phyloP scores from a whole-genome alignment of 1,284 basidiomycete genomes.

The Trichosporon sp. region DNA sequence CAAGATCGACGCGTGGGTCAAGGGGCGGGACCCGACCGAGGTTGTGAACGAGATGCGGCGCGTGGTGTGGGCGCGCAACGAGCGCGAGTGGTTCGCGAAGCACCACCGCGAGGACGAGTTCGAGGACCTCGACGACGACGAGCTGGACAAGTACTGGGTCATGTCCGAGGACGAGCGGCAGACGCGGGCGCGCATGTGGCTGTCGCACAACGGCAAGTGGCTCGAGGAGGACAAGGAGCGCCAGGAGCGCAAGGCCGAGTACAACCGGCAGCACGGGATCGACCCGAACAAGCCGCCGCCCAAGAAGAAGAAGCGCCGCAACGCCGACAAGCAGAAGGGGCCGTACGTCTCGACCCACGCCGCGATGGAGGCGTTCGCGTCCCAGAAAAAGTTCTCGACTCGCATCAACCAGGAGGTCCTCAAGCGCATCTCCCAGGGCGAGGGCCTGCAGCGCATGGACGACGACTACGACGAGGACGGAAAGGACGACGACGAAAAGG shows the following conservation, averaged over 20 bases:
- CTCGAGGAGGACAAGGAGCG: constrained; percentile 70
- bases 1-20: constrained; percentile 35
- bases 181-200: constrained; percentile 93
- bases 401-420: constrained; percentile 41
- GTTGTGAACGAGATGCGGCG: constrained; percentile 52
- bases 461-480: constrained; percentile 26
- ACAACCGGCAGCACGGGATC: constrained; percentile 28
- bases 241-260: constrained; percentile 30
- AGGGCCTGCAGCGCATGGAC: constrained; percentile 24
- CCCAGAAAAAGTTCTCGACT: constrained; percentile 39
- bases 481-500: constrained; percentile 11
- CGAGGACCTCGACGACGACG: constrained; percentile 81
- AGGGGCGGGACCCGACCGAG: constrained; percentile 32
- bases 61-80: constrained; percentile 50
- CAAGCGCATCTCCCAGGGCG: constrained; percentile 1
- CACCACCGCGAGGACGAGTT: constrained; percentile 49
- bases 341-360: constrained; percentile 34
- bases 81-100: constrained; percentile 33
- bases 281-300: constrained; percentile 26
- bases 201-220: constrained; percentile 92
- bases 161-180: constrained; percentile 79
- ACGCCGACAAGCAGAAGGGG: constrained; percentile 24
- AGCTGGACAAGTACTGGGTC: constrained; percentile 74
- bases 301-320: constrained; percentile 13
- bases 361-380: constrained; percentile 34